A percentile compares a stretch with the other conserved stretches of the same genome.
These are phyloP conservation scores for Cyphellophora attinorum DNA, from an alignment of 2,329 filamentous ascomycete species.

Conservation along the genomic window DNA sequence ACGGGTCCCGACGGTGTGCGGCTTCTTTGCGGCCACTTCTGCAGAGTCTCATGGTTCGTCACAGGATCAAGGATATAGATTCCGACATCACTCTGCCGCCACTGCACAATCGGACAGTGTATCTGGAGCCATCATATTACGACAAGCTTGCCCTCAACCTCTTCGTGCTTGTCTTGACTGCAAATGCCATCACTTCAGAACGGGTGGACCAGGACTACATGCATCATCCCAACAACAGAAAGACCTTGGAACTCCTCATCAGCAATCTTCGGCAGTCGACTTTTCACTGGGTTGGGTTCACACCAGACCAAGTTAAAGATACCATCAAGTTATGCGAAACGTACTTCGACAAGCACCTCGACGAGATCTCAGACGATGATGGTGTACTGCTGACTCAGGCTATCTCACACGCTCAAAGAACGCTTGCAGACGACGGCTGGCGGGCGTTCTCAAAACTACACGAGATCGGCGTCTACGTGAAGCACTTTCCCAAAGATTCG, in stretches of 20 bases:
- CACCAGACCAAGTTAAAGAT: slow-evolving; percentile 47
- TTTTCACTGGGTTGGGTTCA: slow-evolving; percentile 76
- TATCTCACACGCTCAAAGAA: slow-evolving; percentile 53
- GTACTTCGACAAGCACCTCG: slow-evolving; percentile 56
- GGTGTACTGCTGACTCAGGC: slow-evolving; percentile 51
- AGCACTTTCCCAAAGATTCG: slow-evolving; percentile 54
- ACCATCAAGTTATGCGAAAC: slow-evolving; percentile 56
- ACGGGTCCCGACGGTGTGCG: slow-evolving; percentile 38
- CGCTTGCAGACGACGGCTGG: slow-evolving; percentile 54
- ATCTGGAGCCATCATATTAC: slow-evolving; percentile 72
- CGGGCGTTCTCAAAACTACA: slow-evolving; percentile 58
- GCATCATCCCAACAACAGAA: slow-evolving; percentile 67
- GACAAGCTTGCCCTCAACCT: slow-evolving; percentile 76
- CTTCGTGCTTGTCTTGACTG: slow-evolving; percentile 73
- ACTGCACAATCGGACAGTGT: slow-evolving; percentile 60
- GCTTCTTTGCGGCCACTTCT: slow-evolving; percentile 54
- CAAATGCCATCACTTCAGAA: slow-evolving; percentile 83
- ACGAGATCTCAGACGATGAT: slow-evolving; percentile 54
- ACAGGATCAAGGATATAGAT: slow-evolving; percentile 61
- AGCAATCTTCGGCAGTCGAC: slow-evolving; percentile 72
- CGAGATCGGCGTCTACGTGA: slow-evolving; percentile 67
- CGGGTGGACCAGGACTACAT: slow-evolving; percentile 77
- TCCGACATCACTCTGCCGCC: slow-evolving; percentile 56
- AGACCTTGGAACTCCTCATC: slow-evolving; percentile 58
- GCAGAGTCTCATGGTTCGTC: slow-evolving; percentile 73